A percentile compares a stretch with the other conserved stretches of the same genome.
Evolutionary conservation across 2,329 filamentous ascomycete species (phyloP).

Genomic region (Colletotrichum incanum): DNA sequence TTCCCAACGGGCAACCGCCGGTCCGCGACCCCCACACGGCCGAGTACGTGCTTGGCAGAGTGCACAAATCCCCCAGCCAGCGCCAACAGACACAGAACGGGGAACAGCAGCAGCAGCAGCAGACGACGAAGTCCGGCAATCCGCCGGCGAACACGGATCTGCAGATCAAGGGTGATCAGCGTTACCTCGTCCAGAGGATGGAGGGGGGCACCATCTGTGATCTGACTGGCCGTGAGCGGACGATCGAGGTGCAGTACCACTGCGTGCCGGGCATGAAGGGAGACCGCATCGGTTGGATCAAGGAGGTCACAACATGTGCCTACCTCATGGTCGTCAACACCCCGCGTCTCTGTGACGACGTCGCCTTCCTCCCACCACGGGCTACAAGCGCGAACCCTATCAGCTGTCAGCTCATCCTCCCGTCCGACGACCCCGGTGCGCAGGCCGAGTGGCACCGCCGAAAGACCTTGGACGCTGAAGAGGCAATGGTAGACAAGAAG

Average conservation of each 20-base stretch:
- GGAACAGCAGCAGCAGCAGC: constrained; percentile 34
- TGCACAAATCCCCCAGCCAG: constrained; percentile 49
- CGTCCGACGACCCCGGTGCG: constrained; percentile 62
- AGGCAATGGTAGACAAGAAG: constrained; percentile 51
- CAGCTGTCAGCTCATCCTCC: constrained; percentile 80
- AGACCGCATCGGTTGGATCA: constrained; percentile 91
- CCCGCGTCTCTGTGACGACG: constrained; percentile 87
- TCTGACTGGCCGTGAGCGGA: constrained; percentile 84
- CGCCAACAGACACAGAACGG: constrained; percentile 37
- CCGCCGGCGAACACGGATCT: constrained; percentile 71
- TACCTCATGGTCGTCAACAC: constrained; percentile 96
- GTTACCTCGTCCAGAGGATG: constrained; percentile 88
- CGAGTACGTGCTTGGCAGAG: constrained; percentile 83
- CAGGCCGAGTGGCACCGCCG: constrained; percentile 49
- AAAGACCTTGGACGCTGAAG: constrained; percentile 57
- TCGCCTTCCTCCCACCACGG: constrained; percentile 87
- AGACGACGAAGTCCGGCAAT: constrained; percentile 30
- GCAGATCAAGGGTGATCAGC: constrained; percentile 85
- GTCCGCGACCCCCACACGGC: constrained; percentile 82
- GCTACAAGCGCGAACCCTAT: constrained; percentile 84
- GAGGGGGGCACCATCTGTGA: constrained; percentile 88
- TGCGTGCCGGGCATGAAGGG: constrained; percentile 82
- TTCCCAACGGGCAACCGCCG: constrained; percentile 79
- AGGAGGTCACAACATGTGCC: constrained; percentile 90
- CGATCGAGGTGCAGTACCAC: constrained; percentile 86